phyloP scores from a whole-genome alignment of 169 alveolate genomes.

The Plasmodium falciparum region DNA sequence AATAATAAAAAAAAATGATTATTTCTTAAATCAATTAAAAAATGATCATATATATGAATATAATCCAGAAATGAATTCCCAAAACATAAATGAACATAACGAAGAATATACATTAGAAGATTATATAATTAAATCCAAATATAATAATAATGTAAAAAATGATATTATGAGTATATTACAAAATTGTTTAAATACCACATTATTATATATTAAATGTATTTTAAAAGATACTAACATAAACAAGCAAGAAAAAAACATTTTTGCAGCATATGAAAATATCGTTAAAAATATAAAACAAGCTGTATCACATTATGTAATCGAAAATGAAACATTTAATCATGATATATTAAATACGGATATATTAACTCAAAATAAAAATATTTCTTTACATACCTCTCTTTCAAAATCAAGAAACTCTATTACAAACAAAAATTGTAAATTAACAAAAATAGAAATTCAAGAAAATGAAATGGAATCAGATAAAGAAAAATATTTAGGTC shows the following conservation, averaged over 20 bases:
- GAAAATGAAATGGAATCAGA: neutral
- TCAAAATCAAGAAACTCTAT: neutral
- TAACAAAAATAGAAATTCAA: constrained; percentile 9
- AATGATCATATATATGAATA: constrained; percentile 15
- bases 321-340: neutral
- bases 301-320: constrained; percentile 10
- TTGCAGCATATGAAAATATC: constrained; percentile 37
- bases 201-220: constrained; percentile 48
- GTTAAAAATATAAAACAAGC: constrained; percentile 61
- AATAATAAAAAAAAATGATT: constrained; percentile 53
- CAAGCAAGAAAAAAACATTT: constrained; percentile 45
- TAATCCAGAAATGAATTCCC: neutral
- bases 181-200: constrained; percentile 63
- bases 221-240: constrained; percentile 29
- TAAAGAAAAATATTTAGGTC: neutral
- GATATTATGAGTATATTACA: constrained; percentile 61
- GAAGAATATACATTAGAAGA: neutral
- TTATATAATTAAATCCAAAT: neutral
- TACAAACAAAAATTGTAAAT: constrained; percentile 10
- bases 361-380: neutral
- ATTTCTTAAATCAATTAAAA: constrained; percentile 30
- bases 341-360: neutral
- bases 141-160: constrained; percentile 8
- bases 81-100: constrained; percentile 9
- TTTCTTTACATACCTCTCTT: neutral